A percentile compares a stretch with the other conserved stretches of the same genome.
Evolutionary conservation across 345 rosid genomes (phyloP).

Genomic region (Hevea brasiliensis): DNA sequence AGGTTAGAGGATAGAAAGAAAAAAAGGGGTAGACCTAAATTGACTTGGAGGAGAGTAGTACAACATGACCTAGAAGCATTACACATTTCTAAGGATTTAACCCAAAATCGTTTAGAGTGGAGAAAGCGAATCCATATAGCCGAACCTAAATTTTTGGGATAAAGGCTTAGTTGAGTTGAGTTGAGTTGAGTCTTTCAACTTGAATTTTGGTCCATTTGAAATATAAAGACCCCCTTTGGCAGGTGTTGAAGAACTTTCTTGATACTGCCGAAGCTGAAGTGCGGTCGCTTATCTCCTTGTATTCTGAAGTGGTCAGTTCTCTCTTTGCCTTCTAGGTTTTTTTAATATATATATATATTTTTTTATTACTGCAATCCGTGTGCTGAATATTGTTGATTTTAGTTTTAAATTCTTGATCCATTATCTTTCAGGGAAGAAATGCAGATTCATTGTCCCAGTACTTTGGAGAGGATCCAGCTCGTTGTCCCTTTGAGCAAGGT

Average conservation of each 20-base stretch:
- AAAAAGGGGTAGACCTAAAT: too few species aligned
- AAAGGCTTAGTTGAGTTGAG: too few species aligned
- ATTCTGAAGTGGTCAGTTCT: constrained; percentile 81
- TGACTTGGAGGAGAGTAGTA: too few species aligned
- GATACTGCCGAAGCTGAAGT: constrained; percentile 91
- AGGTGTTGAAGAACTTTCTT: constrained; percentile 83
- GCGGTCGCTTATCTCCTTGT: constrained; percentile 66
- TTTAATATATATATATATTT: too few species aligned
- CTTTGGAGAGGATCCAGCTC: constrained; percentile 96
- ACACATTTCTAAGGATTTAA: too few species aligned
- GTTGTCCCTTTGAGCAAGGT: constrained; percentile 99
- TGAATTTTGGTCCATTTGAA: constrained; percentile 1
- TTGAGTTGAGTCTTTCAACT: constrained; percentile 1
- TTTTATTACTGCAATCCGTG: neutral
- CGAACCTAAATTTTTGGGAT: too few species aligned
- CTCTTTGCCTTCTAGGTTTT: neutral
- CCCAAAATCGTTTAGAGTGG: too few species aligned
- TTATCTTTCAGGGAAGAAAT: constrained; percentile 76
- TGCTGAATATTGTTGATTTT: constrained; percentile 11
- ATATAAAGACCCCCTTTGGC: constrained; percentile 9
- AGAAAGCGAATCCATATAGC: too few species aligned
- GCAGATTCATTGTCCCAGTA: constrained; percentile 95
- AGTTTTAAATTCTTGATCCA: constrained; percentile 10
- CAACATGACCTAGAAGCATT: too few species aligned
- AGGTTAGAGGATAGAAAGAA: too few species aligned